Base-by-base conservation (phyloP, 345 rosid genomes). In the Moringa oleifera region DNA sequence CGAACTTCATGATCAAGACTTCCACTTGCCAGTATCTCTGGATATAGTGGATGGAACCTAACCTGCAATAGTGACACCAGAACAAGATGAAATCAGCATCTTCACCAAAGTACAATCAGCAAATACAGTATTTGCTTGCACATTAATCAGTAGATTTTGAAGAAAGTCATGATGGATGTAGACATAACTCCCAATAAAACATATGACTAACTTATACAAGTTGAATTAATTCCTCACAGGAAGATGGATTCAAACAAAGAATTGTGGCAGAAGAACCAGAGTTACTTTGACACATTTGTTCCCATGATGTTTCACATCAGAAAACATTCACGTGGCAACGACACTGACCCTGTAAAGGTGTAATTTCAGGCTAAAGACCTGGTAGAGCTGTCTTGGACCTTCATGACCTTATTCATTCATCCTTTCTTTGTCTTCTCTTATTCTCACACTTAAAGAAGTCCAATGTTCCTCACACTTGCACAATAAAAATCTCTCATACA, bases 1-100 rank as follows among this genome's bases (percentile, higher is more conserved):
- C 90, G 84, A 59, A 87, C 94, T 80, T 84, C 88, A 62, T 79
- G 83, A 77, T 87, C 94, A 77, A 87, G 75, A 78, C 90, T 87
- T 60, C 90, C 88, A 80, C 90, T 87, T 20, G 94, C 94, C 73
- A 87, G 78, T 61, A 87, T 76, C 62, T 79, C 79, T 15, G 86
- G 81, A 66, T 67, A 74, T 71, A 77, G 58, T 7, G 90, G 94
- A 70, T 84, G 94, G 67, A 87, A 87, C 71, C 94, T 84, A 64
- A 84, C 94, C 90, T 84, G 84, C 25, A 74, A 64, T 65, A 58
- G 46, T 56, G 20, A 1, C 68, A 58, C 19, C 33, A 58, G 25
- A 33, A 20, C 25, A 13, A 45, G 20, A 57, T 45, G n/a, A 18
- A 58, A 11, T n/a, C 60, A 45, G 21, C 8, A 36, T 25, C 62